Percentiles rank a stretch among this genome's conserved stretches.
Evolutionary conservation across 805 yeast species (phyloP).

Genomic region (Yarrowia sp.): DNA sequence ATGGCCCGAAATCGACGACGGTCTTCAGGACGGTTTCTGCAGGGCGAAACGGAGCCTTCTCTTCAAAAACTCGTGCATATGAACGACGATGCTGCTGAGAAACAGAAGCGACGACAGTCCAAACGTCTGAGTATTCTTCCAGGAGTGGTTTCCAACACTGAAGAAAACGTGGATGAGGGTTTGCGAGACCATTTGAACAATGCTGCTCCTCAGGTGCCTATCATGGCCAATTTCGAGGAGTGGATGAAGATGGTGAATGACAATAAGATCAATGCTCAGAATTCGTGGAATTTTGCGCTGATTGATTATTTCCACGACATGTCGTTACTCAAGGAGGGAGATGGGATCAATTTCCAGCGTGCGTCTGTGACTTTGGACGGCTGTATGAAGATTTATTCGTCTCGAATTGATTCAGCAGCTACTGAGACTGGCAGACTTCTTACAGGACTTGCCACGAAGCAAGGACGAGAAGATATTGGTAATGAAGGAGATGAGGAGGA

Average conservation of each 20-base stretch:
- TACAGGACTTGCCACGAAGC: constrained; percentile 66
- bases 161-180: constrained; percentile 18
- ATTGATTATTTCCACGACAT: constrained; percentile 91
- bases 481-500: constrained; percentile 43
- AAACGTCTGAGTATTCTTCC: constrained; percentile 34
- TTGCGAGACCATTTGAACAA: constrained; percentile 20
- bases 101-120: constrained; percentile 42
- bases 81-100: constrained; percentile 47
- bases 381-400: constrained; percentile 89
- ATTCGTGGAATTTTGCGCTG: constrained; percentile 89
- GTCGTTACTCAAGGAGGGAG: constrained; percentile 74
- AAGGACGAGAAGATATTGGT: constrained; percentile 40
- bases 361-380: constrained; percentile 94
- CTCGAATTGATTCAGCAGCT: constrained; percentile 90
- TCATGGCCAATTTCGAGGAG: constrained; percentile 63
- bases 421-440: constrained; percentile 85
- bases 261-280: constrained; percentile 80
- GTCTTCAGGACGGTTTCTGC: constrained; percentile 34
- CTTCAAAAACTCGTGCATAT: constrained; percentile 41
- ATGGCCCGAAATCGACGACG: constrained; percentile 33
- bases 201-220: constrained; percentile 41
- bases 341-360: constrained; percentile 82
- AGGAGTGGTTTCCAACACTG: neutral
- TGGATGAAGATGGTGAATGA: constrained; percentile 86
- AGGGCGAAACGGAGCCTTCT: constrained; percentile 16